Base-by-base conservation (phyloP, 2,329 filamentous ascomycete species). In the Penicillium occitanis region DNA sequence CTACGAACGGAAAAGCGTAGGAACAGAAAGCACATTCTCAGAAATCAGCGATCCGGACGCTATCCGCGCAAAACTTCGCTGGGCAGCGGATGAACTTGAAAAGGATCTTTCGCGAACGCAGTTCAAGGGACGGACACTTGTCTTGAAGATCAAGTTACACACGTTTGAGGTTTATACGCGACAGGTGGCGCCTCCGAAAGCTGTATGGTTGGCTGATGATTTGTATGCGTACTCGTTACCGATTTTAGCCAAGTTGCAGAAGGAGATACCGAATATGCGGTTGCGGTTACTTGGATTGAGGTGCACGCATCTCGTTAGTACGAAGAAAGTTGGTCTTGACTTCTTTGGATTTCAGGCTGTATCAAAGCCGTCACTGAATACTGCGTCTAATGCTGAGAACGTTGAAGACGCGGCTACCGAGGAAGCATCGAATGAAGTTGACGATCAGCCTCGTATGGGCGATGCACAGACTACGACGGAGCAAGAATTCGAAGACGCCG, bases 151-250 rank as follows among this genome's bases (percentile, higher is more conserved):
- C 69, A 99, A 99, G 76, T 81, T 98, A 7, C 92, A 97, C 75
- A 97, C 93, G 0, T 99, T 94, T 72, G 93, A 98, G 76, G 91
- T 97, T 22, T 85, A 92, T 61, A 96, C 93, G 0, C 85, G 95
- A 37, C 95, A 99, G 75, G 86, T 87, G 5, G 87, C 91, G 3
- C 85, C 89, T 1, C 90, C 91, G 0, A 90, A 89, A 69, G 88
- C 93, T 0, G 84, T 97, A 1, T 85, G 80, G 59, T 81, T 85
- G 5, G 90, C 92, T 0, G 90, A 94, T 48, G 95, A 99, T 71
- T 79, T 99, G 3, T 98, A 94, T 79, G 88, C 86, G 63, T 91
- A 88, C 72, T 84, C 92, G 0, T 76, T 97, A 1, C 93, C 93
- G 0, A 95, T 99, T 83, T 80, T 99, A 4, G 80, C 84, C 1